Evolutionary conservation across 805 yeast genomes (phyloP).

Genomic region (Wickerhamomyces xylosicus): DNA sequence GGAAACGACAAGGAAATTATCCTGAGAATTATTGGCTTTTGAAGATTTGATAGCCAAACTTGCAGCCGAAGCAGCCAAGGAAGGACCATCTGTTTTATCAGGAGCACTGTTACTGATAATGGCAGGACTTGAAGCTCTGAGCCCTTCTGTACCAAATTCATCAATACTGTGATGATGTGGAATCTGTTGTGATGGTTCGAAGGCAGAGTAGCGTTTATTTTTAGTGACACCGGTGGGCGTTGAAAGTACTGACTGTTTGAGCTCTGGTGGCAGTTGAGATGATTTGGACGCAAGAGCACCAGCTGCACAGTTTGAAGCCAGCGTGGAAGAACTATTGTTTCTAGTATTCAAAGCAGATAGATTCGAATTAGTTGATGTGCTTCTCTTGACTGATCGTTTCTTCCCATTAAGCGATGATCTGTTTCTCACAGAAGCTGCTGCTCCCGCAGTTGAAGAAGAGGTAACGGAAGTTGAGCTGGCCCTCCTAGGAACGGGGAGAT

Average conservation of each 20-base stretch:
- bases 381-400: not conserved
- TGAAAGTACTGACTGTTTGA: constrained; percentile 2
- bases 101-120: constrained; percentile 1
- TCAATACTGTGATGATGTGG: constrained; percentile 4
- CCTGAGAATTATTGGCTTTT: not conserved
- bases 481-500: not conserved
- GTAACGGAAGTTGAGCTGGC: constrained; percentile 3
- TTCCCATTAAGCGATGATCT: not conserved
- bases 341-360: not conserved
- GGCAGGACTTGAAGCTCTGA: constrained; percentile 9
- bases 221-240: constrained; percentile 1
- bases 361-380: not conserved
- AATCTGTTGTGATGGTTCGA: constrained; percentile 1
- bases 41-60: constrained; percentile 3
- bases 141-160: constrained; percentile 1
- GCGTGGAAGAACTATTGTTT: too few relatives aligned
- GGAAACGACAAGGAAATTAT: constrained; percentile 8
- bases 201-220: constrained; percentile 2
- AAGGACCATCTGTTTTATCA: constrained; percentile 5
- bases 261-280: constrained; percentile 1
- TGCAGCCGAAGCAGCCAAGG: not conserved
- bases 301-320: too few relatives aligned
- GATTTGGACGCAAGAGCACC: not conserved
- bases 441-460: constrained; percentile 4
- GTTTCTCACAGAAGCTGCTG: constrained; percentile 1